Percentiles rank a stretch among this genome's conserved stretches.
Conservation (phyloP, 192 early-diverging fungal genomes). For the Backusella circina region DNA sequence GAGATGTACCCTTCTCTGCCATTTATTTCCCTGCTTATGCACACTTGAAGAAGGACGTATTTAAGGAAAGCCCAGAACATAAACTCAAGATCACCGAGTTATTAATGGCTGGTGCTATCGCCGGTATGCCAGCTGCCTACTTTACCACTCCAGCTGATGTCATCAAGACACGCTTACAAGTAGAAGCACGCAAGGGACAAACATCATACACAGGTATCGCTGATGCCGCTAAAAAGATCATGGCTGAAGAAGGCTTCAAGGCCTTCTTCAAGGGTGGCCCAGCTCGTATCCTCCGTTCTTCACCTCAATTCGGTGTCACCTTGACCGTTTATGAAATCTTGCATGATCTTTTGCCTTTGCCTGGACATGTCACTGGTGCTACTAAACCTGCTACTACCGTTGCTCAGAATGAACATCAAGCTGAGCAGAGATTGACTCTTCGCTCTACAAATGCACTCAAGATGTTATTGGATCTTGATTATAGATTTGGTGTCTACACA, state of each 20-base stretch:
- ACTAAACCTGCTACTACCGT: background rate
- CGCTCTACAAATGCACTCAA: slow-evolving; percentile 55
- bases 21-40: slow-evolving; percentile 98
- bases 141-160: slow-evolving; percentile 97
- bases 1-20: slow-evolving; percentile 96
- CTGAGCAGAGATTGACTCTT: slow-evolving; percentile 23
- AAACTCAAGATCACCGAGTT: slow-evolving; percentile 66
- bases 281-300: slow-evolving; percentile 86
- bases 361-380: slow-evolving; percentile 24
- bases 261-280: slow-evolving; percentile 98
- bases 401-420: background rate
- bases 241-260: slow-evolving; percentile 84
- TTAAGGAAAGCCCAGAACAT: slow-evolving; percentile 78
- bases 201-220: slow-evolving; percentile 81
- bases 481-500: slow-evolving; percentile 38
- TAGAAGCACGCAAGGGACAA: slow-evolving; percentile 85
- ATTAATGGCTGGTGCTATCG: slow-evolving; percentile 85
- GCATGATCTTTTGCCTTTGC: slow-evolving; percentile 61
- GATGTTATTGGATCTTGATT: slow-evolving; percentile 50
- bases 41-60: slow-evolving; percentile 91
- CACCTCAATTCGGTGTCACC: slow-evolving; percentile 97
- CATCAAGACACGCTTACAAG: slow-evolving; percentile 98
- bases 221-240: slow-evolving; percentile 87
- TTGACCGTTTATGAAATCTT: slow-evolving; percentile 90
- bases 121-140: slow-evolving; percentile 97